phyloP scores from a whole-genome alignment of 2,329 filamentous ascomycete species.

The Curvularia sp. region DNA sequence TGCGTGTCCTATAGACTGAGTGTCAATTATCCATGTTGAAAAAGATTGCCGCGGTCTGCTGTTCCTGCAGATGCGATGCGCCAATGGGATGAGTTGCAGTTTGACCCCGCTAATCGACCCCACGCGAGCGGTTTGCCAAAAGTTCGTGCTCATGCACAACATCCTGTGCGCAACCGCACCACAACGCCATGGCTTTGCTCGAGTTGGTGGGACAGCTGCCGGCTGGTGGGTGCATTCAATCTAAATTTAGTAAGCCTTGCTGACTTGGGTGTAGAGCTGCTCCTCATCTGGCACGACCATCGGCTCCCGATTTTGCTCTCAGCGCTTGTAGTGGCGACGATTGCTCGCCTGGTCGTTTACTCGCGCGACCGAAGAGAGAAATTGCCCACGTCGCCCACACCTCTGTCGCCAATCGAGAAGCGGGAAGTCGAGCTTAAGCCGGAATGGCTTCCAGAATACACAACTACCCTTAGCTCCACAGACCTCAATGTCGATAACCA shows the following conservation, averaged over 20 bases:
- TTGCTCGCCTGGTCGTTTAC: constrained; percentile 41
- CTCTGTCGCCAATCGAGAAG: constrained; percentile 44
- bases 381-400: constrained; percentile 38
- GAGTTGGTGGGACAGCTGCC: constrained; percentile 24
- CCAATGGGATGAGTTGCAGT: constrained; percentile 17
- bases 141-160: constrained; percentile 18
- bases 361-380: constrained; percentile 39
- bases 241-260: neutral
- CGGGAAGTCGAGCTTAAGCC: constrained; percentile 40
- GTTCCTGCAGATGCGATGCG: constrained; percentile 9
- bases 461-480: constrained; percentile 32
- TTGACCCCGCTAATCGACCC: constrained; percentile 27
- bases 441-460: constrained; percentile 48
- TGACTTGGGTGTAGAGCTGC: constrained; percentile 37
- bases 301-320: constrained; percentile 45
- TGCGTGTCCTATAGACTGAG: too few species aligned
- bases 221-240: constrained; percentile 17
- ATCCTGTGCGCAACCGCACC: constrained; percentile 6
- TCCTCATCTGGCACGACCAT: constrained; percentile 48
- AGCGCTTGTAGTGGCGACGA: constrained; percentile 35
- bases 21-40: neutral
- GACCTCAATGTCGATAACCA: constrained; percentile 39
- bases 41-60: neutral
- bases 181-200: constrained; percentile 25
- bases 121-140: constrained; percentile 29